Evolutionary conservation across 2,329 filamentous ascomycete species (phyloP).

Genomic region (Talaromyces piceae): DNA sequence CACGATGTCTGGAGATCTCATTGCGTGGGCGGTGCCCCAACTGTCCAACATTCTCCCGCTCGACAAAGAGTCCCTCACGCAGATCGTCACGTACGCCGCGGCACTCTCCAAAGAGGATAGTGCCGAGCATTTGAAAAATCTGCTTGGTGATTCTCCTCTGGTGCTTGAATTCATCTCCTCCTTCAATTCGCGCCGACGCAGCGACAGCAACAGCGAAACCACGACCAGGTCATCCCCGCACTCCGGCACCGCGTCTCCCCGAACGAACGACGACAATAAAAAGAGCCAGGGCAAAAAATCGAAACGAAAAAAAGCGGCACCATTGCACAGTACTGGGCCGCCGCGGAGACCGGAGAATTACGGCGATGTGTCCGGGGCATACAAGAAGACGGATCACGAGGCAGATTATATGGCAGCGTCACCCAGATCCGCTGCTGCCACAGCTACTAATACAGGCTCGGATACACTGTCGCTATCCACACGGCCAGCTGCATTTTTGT

Average conservation of each 20-base stretch:
- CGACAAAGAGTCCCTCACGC: slow-evolving; percentile 73
- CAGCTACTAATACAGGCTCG: slow-evolving; percentile 30
- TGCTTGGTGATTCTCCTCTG: slow-evolving; percentile 78
- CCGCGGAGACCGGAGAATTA: slow-evolving; percentile 57
- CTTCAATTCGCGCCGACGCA: slow-evolving; percentile 60
- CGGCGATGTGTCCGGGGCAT: slow-evolving; percentile 60
- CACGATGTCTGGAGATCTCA: slow-evolving; percentile 28
- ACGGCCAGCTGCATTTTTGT: slow-evolving; percentile 42
- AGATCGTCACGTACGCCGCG: slow-evolving; percentile 74
- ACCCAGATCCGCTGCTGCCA: too few species aligned
- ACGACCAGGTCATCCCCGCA: slow-evolving; percentile 10
- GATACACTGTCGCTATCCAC: slow-evolving; percentile 44
- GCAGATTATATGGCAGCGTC: slow-evolving; percentile 63
- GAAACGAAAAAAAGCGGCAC: slow-evolving; percentile 53
- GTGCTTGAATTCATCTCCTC: slow-evolving; percentile 63
- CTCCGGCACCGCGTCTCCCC: slow-evolving; percentile 4
- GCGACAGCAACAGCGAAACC: slow-evolving; percentile 19
- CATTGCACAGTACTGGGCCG: slow-evolving; percentile 54
- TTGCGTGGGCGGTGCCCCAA: slow-evolving; percentile 58
- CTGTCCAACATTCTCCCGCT: slow-evolving; percentile 75
- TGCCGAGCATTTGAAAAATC: slow-evolving; percentile 75
- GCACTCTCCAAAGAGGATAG: slow-evolving; percentile 70
- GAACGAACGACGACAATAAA: slow-evolving; percentile 9
- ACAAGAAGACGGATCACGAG: slow-evolving; percentile 64
- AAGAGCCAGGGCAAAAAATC: slow-evolving; percentile 41